Conservation (phyloP, 805 yeast genomes). For the Saccharomycopsis fibuligera region DNA sequence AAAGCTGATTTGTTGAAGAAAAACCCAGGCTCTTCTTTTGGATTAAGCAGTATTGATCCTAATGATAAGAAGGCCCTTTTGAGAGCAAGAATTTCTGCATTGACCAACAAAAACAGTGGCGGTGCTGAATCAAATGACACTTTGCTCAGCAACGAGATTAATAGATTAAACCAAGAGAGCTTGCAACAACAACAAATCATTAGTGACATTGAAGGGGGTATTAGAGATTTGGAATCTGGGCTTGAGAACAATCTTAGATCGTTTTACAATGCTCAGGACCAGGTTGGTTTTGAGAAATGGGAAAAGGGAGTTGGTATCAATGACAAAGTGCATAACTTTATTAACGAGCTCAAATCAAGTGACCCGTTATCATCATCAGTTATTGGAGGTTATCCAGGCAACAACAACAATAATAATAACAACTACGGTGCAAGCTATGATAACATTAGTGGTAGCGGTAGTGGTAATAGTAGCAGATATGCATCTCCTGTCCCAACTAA, state of each 20-base stretch:
- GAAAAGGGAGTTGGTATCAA: slow-evolving; percentile 76
- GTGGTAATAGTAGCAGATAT: slow-evolving; percentile 1
- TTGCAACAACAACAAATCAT: slow-evolving; percentile 36
- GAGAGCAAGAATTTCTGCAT: slow-evolving; percentile 84
- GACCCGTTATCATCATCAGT: slow-evolving; percentile 19
- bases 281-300: slow-evolving; percentile 62
- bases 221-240: slow-evolving; percentile 48
- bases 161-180: slow-evolving; percentile 40
- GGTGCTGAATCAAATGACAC: slow-evolving; percentile 34
- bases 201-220: slow-evolving; percentile 65
- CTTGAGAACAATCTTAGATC: slow-evolving; percentile 30
- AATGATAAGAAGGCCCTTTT: slow-evolving; percentile 77
- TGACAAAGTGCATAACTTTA: slow-evolving; percentile 57
- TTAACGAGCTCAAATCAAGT: slow-evolving; percentile 43
- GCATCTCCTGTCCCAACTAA: slow-evolving; percentile 23
- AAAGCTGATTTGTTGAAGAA: slow-evolving; percentile 48
- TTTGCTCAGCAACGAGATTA: slow-evolving; percentile 31
- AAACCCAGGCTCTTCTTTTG: slow-evolving; percentile 67
- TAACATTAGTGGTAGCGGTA: too few species aligned
- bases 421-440: too few species aligned
- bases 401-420: too few species aligned
- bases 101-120: slow-evolving; percentile 62
- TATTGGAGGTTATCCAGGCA: not conserved
- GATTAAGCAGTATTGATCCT: slow-evolving; percentile 57
- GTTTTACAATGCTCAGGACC: slow-evolving; percentile 31